phyloP scores from a whole-genome alignment of 148 eudicot genomes.

The Camellia japonica region DNA sequence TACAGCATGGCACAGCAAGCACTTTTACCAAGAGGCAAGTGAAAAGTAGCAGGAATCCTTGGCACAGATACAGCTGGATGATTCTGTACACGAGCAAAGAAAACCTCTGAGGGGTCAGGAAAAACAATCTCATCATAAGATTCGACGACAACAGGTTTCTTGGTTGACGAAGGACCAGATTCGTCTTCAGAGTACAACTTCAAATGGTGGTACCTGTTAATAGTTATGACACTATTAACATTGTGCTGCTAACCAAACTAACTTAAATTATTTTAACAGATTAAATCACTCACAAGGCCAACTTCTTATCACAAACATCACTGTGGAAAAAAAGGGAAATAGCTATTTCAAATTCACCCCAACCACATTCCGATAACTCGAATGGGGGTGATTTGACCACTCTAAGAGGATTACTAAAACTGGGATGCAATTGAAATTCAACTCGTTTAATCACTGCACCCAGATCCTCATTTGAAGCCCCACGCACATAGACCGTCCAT shows the following conservation, averaged over 20 bases:
- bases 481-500: slow-evolving; percentile 93
- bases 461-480: slow-evolving; percentile 83
- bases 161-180: slow-evolving; percentile 57
- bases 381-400: slow-evolving; percentile 81
- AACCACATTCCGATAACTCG: slow-evolving; percentile 82
- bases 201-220: slow-evolving; percentile 64
- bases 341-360: slow-evolving; percentile 97
- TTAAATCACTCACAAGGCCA: slow-evolving; percentile 61
- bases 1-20: background rate
- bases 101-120: slow-evolving; percentile 55
- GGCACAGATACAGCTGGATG: slow-evolving; percentile 70
- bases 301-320: slow-evolving; percentile 62
- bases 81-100: slow-evolving; percentile 62
- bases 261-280: background rate
- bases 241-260: slow-evolving; percentile 1
- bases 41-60: slow-evolving; percentile 41
- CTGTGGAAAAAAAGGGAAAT: slow-evolving; percentile 66
- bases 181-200: slow-evolving; percentile 69
- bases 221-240: slow-evolving; percentile 6
- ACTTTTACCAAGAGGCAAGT: slow-evolving; percentile 49
- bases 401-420: slow-evolving; percentile 73
- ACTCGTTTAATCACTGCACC: slow-evolving; percentile 64
- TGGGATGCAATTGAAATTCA: slow-evolving; percentile 83
- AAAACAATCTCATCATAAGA: slow-evolving; percentile 78
- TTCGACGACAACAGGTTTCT: slow-evolving; percentile 80